Percentiles rank a stretch among this genome's conserved stretches.
phyloP scores from a whole-genome alignment of 2,329 filamentous ascomycete genomes.

The Calonectria crousiana region DNA sequence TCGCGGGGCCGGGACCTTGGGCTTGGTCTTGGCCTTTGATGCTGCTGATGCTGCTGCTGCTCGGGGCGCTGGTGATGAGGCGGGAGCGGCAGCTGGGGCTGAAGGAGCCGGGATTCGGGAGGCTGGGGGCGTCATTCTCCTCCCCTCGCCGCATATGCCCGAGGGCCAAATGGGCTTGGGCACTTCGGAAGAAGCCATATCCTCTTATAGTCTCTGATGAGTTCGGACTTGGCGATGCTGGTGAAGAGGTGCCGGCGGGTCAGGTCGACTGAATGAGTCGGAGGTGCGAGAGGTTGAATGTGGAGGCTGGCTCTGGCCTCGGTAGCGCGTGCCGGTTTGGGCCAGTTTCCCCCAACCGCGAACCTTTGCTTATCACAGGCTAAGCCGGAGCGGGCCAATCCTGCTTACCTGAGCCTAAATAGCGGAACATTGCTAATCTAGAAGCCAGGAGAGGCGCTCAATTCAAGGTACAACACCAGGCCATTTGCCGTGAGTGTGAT shows the following conservation, averaged over 20 bases:
- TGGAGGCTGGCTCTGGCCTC: slow-evolving; percentile 8
- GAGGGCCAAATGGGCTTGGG: slow-evolving; percentile 21
- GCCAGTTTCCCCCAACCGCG: slow-evolving; percentile 6
- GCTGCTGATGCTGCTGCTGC: background rate
- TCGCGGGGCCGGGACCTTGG: background rate
- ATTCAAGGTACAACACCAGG: background rate
- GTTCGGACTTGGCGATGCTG: slow-evolving; percentile 2
- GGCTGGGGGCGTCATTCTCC: slow-evolving; percentile 11
- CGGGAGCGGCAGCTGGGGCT: background rate
- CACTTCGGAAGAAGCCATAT: slow-evolving; percentile 21
- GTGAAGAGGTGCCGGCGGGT: background rate
- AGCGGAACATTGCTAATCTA: background rate
- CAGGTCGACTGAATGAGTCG: background rate
- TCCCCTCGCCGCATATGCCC: slow-evolving; percentile 18
- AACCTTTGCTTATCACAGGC: slow-evolving; percentile 9
- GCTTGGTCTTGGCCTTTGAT: background rate
- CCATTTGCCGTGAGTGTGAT: background rate
- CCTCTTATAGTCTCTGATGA: background rate
- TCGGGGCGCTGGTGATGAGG: background rate
- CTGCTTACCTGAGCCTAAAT: slow-evolving; percentile 21
- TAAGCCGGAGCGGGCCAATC: background rate
- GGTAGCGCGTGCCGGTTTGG: slow-evolving; percentile 7
- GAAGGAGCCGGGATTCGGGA: slow-evolving; percentile 9
- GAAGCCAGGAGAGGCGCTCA: background rate
- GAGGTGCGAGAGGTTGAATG: slow-evolving; percentile 7